Conservation (phyloP, 2,329 filamentous ascomycete species). For the Xylariaceae sp. region DNA sequence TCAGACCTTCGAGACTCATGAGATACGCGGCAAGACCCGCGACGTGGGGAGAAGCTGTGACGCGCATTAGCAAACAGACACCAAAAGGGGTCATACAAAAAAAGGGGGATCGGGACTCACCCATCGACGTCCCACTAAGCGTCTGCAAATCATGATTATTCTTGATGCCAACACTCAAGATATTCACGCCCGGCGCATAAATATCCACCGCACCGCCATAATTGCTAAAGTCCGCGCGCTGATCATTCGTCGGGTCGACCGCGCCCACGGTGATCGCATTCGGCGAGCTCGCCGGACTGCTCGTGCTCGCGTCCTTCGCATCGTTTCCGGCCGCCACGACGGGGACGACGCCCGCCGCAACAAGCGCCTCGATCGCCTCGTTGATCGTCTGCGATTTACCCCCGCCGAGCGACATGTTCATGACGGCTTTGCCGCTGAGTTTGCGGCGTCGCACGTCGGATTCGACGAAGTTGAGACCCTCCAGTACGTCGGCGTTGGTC, state of each 20-base stretch:
- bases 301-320: slow-evolving; percentile 44
- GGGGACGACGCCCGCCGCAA: slow-evolving; percentile 48
- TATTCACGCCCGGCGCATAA: slow-evolving; percentile 51
- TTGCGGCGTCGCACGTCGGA: slow-evolving; percentile 40
- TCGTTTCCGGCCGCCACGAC: slow-evolving; percentile 59
- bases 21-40: slow-evolving; percentile 64
- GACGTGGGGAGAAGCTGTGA: slow-evolving; percentile 58
- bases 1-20: slow-evolving; percentile 51
- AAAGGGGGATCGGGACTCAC: slow-evolving; percentile 20
- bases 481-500: slow-evolving; percentile 48
- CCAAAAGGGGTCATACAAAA: not conserved
- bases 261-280: slow-evolving; percentile 56
- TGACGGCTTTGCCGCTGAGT: slow-evolving; percentile 48
- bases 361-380: slow-evolving; percentile 47
- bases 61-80: slow-evolving; percentile 15
- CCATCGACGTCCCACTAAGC: slow-evolving; percentile 56
- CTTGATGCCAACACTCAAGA: slow-evolving; percentile 49
- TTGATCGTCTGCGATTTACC: slow-evolving; percentile 46
- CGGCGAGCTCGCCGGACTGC: slow-evolving; percentile 51
- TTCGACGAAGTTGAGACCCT: slow-evolving; percentile 54
- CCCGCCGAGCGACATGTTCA: slow-evolving; percentile 61
- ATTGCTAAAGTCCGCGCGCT: slow-evolving; percentile 52
- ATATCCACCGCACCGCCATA: slow-evolving; percentile 50
- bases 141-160: slow-evolving; percentile 40
- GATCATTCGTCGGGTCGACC: slow-evolving; percentile 47